Conservation (phyloP, 1,284 basidiomycete species). For the Porodaedalea pini region DNA sequence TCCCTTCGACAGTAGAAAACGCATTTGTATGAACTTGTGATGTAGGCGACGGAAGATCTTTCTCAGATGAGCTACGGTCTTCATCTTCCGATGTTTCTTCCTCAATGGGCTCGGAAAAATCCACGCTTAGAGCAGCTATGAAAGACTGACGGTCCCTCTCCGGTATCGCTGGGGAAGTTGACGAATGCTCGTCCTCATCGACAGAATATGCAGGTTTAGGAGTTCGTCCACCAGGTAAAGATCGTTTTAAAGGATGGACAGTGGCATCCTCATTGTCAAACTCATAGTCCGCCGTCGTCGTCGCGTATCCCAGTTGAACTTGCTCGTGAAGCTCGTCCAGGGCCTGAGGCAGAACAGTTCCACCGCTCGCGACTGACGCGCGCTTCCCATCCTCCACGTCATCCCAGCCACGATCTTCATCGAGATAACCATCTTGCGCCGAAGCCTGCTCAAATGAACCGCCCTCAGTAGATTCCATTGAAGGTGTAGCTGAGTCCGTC, state of each 20-base stretch:
- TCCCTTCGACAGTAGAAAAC: slow-evolving; percentile 38
- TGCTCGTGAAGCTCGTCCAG: slow-evolving; percentile 19
- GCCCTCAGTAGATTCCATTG: neutral
- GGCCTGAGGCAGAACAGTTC: slow-evolving; percentile 13
- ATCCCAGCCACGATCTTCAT: slow-evolving; percentile 2
- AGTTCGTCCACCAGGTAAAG: neutral
- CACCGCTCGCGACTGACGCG: slow-evolving; percentile 7
- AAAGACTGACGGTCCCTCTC: slow-evolving; percentile 14
- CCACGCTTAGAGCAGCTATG: slow-evolving; percentile 2
- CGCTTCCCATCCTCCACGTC: neutral
- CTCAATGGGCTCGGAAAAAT: slow-evolving; percentile 7
- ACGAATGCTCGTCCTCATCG: slow-evolving; percentile 6
- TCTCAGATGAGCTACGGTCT: slow-evolving; percentile 7
- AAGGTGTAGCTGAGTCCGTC: slow-evolving; percentile 38
- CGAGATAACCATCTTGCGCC: slow-evolving; percentile 15
- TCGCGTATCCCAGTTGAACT: slow-evolving; percentile 15
- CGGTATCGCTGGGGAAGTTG: neutral
- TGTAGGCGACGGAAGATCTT: slow-evolving; percentile 46
- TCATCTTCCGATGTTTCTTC: slow-evolving; percentile 30
- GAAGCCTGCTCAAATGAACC: neutral
- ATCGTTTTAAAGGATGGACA: slow-evolving; percentile 15
- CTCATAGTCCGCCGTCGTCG: slow-evolving; percentile 11
- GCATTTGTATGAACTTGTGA: slow-evolving; percentile 44
- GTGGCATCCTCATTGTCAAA: slow-evolving; percentile 33
- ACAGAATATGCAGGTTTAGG: neutral